Conservation (phyloP, 2,329 filamentous ascomycete genomes). For the Rhytidhysteron rufulum region DNA sequence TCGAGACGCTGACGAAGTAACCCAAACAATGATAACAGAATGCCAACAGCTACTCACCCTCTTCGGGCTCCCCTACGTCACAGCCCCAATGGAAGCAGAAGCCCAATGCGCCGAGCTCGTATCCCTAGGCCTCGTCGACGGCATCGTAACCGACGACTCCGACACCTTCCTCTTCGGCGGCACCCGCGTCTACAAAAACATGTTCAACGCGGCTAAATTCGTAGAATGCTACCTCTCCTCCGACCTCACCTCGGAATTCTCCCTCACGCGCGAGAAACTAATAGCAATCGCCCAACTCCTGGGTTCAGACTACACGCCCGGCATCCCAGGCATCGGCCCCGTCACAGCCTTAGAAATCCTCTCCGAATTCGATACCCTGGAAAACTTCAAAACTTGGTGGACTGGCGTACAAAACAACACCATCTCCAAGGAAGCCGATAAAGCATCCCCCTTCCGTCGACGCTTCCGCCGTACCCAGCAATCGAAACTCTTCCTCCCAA, state of each 20-base stretch:
- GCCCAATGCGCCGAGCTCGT: slow-evolving; percentile 95
- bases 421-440: slow-evolving; percentile 57
- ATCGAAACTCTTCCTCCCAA: slow-evolving; percentile 81
- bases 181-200: slow-evolving; percentile 96
- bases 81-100: slow-evolving; percentile 97
- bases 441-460: slow-evolving; percentile 64
- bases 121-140: slow-evolving; percentile 80
- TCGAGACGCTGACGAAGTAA: slow-evolving; percentile 93
- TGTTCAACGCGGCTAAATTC: slow-evolving; percentile 98
- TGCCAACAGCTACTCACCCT: slow-evolving; percentile 86
- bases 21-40: slow-evolving; percentile 91
- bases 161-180: slow-evolving; percentile 97
- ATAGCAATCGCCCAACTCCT: slow-evolving; percentile 88
- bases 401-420: slow-evolving; percentile 64
- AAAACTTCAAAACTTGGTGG: slow-evolving; percentile 88
- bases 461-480: slow-evolving; percentile 80
- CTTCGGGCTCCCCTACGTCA: slow-evolving; percentile 94
- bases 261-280: slow-evolving; percentile 78
- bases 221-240: slow-evolving; percentile 88
- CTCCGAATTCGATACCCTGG: slow-evolving; percentile 76
- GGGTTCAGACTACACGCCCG: slow-evolving; percentile 93
- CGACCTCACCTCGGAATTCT: slow-evolving; percentile 86
- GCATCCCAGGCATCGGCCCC: slow-evolving; percentile 83
- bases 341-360: slow-evolving; percentile 94
- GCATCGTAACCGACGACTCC: slow-evolving; percentile 95